phyloP scores from a whole-genome alignment of 345 rosid genomes.

The Raphanus raphanistrum region DNA sequence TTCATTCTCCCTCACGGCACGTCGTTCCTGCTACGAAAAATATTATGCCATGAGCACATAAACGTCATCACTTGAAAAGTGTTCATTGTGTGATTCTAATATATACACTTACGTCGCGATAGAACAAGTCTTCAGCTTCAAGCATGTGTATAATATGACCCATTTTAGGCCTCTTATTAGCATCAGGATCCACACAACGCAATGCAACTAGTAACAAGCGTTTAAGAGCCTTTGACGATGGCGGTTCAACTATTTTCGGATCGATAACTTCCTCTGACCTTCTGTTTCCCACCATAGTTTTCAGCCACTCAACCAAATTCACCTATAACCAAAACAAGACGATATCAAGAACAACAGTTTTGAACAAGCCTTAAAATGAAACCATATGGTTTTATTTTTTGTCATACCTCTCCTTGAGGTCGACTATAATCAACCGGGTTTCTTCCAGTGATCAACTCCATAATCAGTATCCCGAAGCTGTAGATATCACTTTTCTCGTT shows the following conservation, averaged over 20 bases:
- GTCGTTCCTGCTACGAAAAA: constrained; percentile 30
- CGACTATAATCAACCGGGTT: constrained; percentile 88
- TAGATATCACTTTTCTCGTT: constrained; percentile 84
- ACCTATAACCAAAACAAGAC: constrained; percentile 49
- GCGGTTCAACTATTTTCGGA: constrained; percentile 79
- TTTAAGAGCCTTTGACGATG: constrained; percentile 87
- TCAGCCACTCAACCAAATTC: constrained; percentile 93
- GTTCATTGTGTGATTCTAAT: background rate
- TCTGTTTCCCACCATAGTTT: constrained; percentile 80
- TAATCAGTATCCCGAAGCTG: constrained; percentile 62
- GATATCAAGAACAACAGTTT: background rate
- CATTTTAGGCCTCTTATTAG: constrained; percentile 94
- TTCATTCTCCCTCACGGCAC: constrained; percentile 28
- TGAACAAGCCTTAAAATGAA: background rate
- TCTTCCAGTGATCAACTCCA: constrained; percentile 93
- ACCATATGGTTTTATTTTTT: background rate
- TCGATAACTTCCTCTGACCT: constrained; percentile 90
- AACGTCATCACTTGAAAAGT: background rate
- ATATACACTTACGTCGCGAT: constrained; percentile 58
- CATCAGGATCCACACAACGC: constrained; percentile 95
- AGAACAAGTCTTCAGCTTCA: constrained; percentile 89
- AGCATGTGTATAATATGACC: constrained; percentile 97
- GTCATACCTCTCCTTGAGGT: constrained; percentile 77
- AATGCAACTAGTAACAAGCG: constrained; percentile 80
- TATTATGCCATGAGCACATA: background rate